Base-by-base conservation (phyloP, 208 protist species). In the Acanthamoeba rhysodes region DNA sequence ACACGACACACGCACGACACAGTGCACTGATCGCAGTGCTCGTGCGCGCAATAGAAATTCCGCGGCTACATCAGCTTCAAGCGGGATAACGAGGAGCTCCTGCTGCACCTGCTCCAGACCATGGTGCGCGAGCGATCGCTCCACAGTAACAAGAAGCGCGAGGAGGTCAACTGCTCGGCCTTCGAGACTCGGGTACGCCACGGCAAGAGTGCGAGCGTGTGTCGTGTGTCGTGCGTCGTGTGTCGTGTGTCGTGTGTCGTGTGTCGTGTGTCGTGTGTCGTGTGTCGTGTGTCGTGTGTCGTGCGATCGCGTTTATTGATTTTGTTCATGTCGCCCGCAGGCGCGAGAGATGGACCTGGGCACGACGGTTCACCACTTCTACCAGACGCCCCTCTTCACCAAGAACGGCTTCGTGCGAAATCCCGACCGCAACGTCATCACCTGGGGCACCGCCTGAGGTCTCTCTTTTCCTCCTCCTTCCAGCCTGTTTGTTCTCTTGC, bases 21-120 rank as follows among this genome's bases (percentile, higher is more conserved):
- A 12, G 4, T 4, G 37, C 37, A 41, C 37, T 41, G 37, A 41
- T 41, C 37, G 37, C 37, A 3, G 1, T 4, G 37, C 37, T 41
- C 37, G 37, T 4, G 37, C 37, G 37, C 37, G 37, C 37, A 41
- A 41, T 41, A 96, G 55, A 96, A 93, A 24, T 98, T 98, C 41
- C 84, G 82, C 1, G 80, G 90, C 50, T 98, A 98, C 94, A 90
- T 98, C n/a, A 96, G 95, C 29, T 98, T 95, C 95, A 95, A 96
- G 64, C 87, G 95, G 53, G 98, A 98, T 76, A 94, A 96, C 95
- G 97, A 98, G 87, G 93, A 98, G 87, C 94, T 98, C 18, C 94
- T 98, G n/a, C 74, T 97, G 18, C 95, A 97, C 72, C 24, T 97
- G 37, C 95, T 98, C 3, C 90, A 96, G 57, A 53, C 82, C 18